Evolutionary conservation across 805 yeast species (phyloP).

Genomic region (Lachancea kluyveri): DNA sequence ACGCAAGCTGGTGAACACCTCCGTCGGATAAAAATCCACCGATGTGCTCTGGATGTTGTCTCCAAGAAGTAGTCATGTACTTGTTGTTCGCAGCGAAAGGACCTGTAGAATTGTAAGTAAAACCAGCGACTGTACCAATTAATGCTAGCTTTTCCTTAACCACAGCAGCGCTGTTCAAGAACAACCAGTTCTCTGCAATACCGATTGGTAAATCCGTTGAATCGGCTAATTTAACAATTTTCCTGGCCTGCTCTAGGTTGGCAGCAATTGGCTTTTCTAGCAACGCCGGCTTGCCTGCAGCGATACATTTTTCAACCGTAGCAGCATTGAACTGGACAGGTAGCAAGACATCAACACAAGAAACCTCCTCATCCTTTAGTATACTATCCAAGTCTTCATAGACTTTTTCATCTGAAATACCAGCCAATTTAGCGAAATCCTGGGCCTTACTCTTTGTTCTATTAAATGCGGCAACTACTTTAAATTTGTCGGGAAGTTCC

Average conservation of each 20-base stretch:
- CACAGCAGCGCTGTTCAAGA: conserved; percentile 49
- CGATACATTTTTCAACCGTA: conserved; percentile 63
- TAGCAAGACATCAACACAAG: conserved; percentile 74
- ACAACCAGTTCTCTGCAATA: conserved; percentile 84
- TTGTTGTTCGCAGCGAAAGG: conserved; percentile 56
- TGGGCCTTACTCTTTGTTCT: conserved; percentile 82
- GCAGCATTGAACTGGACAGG: conserved; percentile 81
- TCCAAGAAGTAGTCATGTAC: conserved; percentile 73
- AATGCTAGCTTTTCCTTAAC: conserved; percentile 54
- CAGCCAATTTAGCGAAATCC: conserved; percentile 62
- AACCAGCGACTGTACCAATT: conserved; percentile 68
- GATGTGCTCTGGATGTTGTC: conserved; percentile 82
- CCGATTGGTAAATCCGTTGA: conserved; percentile 61
- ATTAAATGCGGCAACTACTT: conserved; percentile 69
- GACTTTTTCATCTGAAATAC: conserved; percentile 43
- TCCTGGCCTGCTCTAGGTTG: conserved; percentile 68
- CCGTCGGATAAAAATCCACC: conserved; percentile 94
- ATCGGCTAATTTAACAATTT: conserved; percentile 64
- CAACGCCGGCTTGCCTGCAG: conserved; percentile 68
- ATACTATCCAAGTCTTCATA: conserved; percentile 59
- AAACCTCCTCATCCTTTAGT: conserved; percentile 59
- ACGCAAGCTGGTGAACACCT: conserved; percentile 92
- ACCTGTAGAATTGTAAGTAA: conserved; percentile 70
- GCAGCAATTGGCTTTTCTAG: conserved; percentile 95
- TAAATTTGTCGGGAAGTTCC: conserved; percentile 43